Percentiles rank a stretch among this genome's conserved stretches.
Evolutionary conservation across 306 rosid species (phyloP).

Genomic region (Vigna unguiculata): DNA sequence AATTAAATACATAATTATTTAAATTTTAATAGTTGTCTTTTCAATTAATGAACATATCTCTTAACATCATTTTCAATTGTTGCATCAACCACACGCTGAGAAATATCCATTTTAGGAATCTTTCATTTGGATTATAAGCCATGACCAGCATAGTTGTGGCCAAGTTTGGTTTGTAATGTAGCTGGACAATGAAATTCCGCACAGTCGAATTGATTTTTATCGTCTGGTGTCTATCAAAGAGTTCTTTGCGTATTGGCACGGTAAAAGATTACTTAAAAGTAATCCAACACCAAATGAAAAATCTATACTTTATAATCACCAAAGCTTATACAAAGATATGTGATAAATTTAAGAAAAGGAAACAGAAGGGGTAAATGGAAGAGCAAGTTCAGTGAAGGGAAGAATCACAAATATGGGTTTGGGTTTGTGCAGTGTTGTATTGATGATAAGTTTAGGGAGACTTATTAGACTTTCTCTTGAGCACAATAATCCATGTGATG

Average conservation of each 20-base stretch:
- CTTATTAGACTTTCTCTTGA: slow-evolving; percentile 59
- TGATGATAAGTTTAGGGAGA: slow-evolving; percentile 65
- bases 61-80: background rate
- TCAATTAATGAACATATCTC: background rate
- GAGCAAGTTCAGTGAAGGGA: background rate
- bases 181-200: background rate
- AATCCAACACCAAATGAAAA: slow-evolving; percentile 4
- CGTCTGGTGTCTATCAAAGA: background rate
- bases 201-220: background rate
- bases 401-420: background rate
- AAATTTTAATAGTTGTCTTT: background rate
- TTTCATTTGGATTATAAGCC: background rate
- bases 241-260: background rate
- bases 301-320: slow-evolving; percentile 29
- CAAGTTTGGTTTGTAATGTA: slow-evolving; percentile 14
- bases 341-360: slow-evolving; percentile 4
- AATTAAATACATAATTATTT: background rate
- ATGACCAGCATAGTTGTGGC: background rate
- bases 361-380: background rate
- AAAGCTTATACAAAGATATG: slow-evolving; percentile 45
- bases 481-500: slow-evolving; percentile 76
- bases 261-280: slow-evolving; percentile 3
- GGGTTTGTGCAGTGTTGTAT: slow-evolving; percentile 53
- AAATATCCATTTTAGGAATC: background rate
- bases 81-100: slow-evolving; percentile 1